Conservation (phyloP, 495 filamentous ascomycete genomes). For the Aspergillus ostianus region DNA sequence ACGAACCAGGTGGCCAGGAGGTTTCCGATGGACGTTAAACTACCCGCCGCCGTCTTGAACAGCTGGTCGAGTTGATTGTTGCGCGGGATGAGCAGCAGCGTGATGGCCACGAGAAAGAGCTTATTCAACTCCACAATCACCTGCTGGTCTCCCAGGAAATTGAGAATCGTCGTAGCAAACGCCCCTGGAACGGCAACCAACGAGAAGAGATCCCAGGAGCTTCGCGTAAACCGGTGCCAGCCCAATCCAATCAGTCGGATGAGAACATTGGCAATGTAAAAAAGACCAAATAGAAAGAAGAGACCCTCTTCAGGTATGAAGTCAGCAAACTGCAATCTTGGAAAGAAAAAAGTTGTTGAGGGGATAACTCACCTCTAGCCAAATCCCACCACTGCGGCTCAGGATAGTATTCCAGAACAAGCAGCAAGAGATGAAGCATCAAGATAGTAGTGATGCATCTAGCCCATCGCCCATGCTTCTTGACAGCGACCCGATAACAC, state of each 20-base stretch:
- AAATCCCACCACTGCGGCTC: constrained; percentile 64
- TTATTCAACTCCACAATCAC: constrained; percentile 82
- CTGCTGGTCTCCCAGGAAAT: constrained; percentile 52
- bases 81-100: constrained; percentile 88
- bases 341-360: not conserved
- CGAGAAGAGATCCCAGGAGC: constrained; percentile 94
- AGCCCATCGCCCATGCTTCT: constrained; percentile 95
- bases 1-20: constrained; percentile 96
- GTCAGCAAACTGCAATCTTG: constrained; percentile 5
- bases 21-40: constrained; percentile 85
- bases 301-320: constrained; percentile 51
- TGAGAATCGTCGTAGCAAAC: constrained; percentile 71
- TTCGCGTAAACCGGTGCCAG: constrained; percentile 88
- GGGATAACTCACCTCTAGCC: constrained; percentile 48
- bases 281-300: constrained; percentile 79
- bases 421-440: constrained; percentile 75
- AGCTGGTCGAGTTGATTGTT: constrained; percentile 98
- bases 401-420: constrained; percentile 83
- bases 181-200: constrained; percentile 82
- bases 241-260: constrained; percentile 86
- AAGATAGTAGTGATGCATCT: constrained; percentile 73
- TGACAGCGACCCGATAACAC: constrained; percentile 91
- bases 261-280: constrained; percentile 81
- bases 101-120: constrained; percentile 86
- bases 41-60: constrained; percentile 98